These are phyloP conservation scores for Hymenoscyphus albidus DNA, from an alignment of 2,329 filamentous ascomycete species.

Conservation along the genomic window DNA sequence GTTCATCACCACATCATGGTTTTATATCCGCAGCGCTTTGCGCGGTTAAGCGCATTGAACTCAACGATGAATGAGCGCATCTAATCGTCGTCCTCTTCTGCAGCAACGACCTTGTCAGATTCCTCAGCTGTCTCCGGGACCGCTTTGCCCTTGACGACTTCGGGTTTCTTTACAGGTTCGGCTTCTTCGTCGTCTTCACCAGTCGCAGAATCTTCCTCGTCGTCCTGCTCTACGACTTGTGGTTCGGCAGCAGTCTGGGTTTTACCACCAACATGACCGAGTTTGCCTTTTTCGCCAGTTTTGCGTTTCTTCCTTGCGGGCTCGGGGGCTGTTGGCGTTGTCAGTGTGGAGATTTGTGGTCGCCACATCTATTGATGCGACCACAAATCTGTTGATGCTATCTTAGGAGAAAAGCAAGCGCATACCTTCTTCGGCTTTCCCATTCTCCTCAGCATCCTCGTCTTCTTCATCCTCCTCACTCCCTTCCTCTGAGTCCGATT, in stretches of 20 bases:
- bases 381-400: neutral
- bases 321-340: conserved; percentile 17
- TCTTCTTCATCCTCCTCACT: conserved; percentile 24
- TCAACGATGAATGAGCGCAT: neutral
- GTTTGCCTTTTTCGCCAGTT: conserved; percentile 10
- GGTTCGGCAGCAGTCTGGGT: conserved; percentile 15
- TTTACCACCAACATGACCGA: neutral
- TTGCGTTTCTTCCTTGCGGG: conserved; percentile 32
- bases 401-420: neutral
- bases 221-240: conserved; percentile 15
- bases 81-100: conserved; percentile 13
- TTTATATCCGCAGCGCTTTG: neutral
- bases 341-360: conserved; percentile 6
- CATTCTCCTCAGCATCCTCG: conserved; percentile 24
- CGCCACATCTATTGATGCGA: neutral
- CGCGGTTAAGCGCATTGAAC: neutral
- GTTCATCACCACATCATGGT: neutral
- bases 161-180: conserved; percentile 11
- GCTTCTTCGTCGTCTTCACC: conserved; percentile 18
- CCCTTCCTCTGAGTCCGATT: conserved; percentile 38
- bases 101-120: conserved; percentile 8
- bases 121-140: conserved; percentile 10
- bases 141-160: conserved; percentile 8
- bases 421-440: conserved; percentile 25
- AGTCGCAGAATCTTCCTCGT: conserved; percentile 12